Evolutionary conservation across 2,329 filamentous ascomycete species (phyloP).

Genomic region (Curvularia spicifera): DNA sequence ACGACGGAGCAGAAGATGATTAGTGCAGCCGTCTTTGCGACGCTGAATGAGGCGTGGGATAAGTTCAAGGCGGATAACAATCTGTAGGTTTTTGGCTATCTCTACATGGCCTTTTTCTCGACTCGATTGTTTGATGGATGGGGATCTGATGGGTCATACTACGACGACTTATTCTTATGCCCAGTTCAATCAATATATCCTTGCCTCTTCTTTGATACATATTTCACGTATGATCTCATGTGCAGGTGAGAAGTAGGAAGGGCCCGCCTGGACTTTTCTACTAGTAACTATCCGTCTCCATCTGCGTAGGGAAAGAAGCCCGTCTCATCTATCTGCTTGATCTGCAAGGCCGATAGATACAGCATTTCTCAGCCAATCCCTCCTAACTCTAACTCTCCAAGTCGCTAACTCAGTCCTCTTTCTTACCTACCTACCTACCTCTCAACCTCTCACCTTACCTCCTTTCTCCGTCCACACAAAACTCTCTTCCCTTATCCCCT

Average conservation of each 20-base stretch:
- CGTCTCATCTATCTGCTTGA: too few relatives aligned
- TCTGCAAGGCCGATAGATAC: too few relatives aligned
- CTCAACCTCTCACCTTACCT: too few relatives aligned
- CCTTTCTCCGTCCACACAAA: too few relatives aligned
- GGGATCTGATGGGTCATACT: background rate
- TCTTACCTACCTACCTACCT: too few relatives aligned
- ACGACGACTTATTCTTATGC: background rate
- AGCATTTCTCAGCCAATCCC: too few relatives aligned
- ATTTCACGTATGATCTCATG: background rate
- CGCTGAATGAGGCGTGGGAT: slow-evolving; percentile 72
- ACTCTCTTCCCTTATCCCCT: too few relatives aligned
- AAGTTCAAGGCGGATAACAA: slow-evolving; percentile 69
- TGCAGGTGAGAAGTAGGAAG: background rate
- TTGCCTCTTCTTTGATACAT: background rate
- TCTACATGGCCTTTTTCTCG: background rate
- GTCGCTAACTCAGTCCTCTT: too few relatives aligned
- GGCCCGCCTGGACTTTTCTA: too few relatives aligned
- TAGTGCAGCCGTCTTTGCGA: slow-evolving; percentile 68
- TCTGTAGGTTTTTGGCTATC: slow-evolving; percentile 15
- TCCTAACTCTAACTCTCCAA: too few relatives aligned
- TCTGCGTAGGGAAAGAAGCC: too few relatives aligned
- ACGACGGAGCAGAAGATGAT: slow-evolving; percentile 73
- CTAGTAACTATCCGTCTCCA: too few relatives aligned
- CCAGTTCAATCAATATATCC: background rate
- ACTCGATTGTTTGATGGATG: background rate